Evolutionary conservation across 2,329 filamentous ascomycete genomes (phyloP).

Genomic region (Exophiala viscosa): DNA sequence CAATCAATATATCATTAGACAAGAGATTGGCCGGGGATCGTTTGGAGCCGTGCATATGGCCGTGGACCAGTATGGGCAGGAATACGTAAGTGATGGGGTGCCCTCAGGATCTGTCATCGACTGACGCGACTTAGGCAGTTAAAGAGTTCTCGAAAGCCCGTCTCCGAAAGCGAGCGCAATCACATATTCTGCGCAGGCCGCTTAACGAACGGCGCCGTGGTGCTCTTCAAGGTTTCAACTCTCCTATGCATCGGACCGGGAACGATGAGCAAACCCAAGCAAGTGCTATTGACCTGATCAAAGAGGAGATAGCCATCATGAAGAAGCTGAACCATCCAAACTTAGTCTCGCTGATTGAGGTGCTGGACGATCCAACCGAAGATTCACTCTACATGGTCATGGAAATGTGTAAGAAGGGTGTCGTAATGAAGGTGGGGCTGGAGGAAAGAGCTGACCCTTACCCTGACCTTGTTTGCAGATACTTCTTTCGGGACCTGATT

Average conservation of each 20-base stretch:
- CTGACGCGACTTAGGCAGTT: slow-evolving; percentile 62
- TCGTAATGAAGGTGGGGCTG: slow-evolving; percentile 93
- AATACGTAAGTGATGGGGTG: slow-evolving; percentile 70
- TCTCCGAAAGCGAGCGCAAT: slow-evolving; percentile 83
- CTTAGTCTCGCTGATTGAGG: slow-evolving; percentile 87
- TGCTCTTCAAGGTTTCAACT: slow-evolving; percentile 54
- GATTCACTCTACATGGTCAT: slow-evolving; percentile 98
- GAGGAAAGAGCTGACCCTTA: slow-evolving; percentile 80
- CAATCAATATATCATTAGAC: slow-evolving; percentile 90
- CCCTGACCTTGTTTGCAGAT: slow-evolving; percentile 73
- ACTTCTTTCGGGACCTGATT: slow-evolving; percentile 93
- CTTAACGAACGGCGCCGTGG: slow-evolving; percentile 52
- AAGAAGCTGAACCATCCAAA: slow-evolving; percentile 96
- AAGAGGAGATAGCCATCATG: slow-evolving; percentile 97
- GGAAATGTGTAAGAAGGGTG: slow-evolving; percentile 98
- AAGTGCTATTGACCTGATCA: slow-evolving; percentile 78
- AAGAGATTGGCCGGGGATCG: slow-evolving; percentile 94
- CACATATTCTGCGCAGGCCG: slow-evolving; percentile 71
- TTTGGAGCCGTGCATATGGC: slow-evolving; percentile 92
- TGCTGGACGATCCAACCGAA: slow-evolving; percentile 90
- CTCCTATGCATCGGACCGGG: slow-evolving; percentile 58
- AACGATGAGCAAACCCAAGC: slow-evolving; percentile 42
- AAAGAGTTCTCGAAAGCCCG: slow-evolving; percentile 97
- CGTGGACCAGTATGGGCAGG: slow-evolving; percentile 80
- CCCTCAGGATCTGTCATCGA: not conserved